These are phyloP conservation scores for Thelephora aurantiotincta DNA, from an alignment of 768 basidiomycete species.

Conservation along the genomic window DNA sequence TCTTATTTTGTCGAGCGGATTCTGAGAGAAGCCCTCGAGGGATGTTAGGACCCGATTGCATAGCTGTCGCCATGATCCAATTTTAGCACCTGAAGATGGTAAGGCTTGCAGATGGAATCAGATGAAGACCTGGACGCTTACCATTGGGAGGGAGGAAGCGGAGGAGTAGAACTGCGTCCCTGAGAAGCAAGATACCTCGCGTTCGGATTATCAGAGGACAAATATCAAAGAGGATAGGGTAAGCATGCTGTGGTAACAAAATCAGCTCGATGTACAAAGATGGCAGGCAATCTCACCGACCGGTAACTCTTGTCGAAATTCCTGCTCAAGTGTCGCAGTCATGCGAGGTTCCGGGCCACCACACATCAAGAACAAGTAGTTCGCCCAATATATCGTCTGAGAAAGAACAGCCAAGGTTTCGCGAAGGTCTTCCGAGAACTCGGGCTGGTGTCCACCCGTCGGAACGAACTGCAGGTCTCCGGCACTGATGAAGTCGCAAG, in stretches of 20 bases:
- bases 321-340: not conserved
- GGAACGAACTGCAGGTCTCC: not conserved
- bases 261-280: not conserved
- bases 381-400: not conserved
- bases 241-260: not conserved
- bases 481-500: not conserved
- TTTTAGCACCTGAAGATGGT: no score
- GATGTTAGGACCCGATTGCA: not conserved
- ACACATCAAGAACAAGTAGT: not conserved
- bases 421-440: not conserved
- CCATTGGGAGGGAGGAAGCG: not conserved
- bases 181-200: not conserved
- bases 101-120: no score
- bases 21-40: not conserved
- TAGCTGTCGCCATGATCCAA: not conserved
- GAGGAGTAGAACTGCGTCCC: no score
- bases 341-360: not conserved
- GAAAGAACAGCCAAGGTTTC: not conserved
- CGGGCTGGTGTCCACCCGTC: not conserved
- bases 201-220: not conserved
- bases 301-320: not conserved
- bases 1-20: no score
- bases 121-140: no score
- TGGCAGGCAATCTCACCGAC: not conserved
- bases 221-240: not conserved